Conservation (phyloP, 1,284 basidiomycete genomes). For the Filobasidium uniguttulatum region DNA sequence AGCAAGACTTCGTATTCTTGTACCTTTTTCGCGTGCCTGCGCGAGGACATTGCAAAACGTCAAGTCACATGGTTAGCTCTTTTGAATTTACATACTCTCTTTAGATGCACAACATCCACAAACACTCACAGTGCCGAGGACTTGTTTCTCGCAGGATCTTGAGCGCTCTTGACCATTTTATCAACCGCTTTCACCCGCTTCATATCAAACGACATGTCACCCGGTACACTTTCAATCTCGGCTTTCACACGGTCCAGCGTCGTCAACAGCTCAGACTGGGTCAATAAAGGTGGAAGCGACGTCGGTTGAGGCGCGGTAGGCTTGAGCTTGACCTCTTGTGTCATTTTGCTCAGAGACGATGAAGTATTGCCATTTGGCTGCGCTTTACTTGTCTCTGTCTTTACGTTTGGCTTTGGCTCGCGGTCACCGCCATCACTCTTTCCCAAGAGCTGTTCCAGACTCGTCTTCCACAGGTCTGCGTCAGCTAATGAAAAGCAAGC, state of each 20-base stretch:
- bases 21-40: no score
- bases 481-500: conserved; percentile 59
- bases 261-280: conserved; percentile 29
- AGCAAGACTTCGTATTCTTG: conserved; percentile 32
- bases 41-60: no score
- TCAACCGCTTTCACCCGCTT: conserved; percentile 76
- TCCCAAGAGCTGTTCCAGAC: no score
- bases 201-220: conserved; percentile 43
- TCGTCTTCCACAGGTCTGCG: conserved; percentile 27
- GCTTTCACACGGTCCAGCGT: conserved; percentile 46
- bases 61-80: no score
- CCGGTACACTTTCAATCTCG: conserved; percentile 20
- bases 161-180: conserved; percentile 64
- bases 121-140: conserved; percentile 54
- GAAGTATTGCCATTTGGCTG: neutral
- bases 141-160: conserved; percentile 83
- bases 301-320: neutral
- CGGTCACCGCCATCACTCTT: no score
- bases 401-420: no score
- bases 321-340: neutral
- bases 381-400: no score
- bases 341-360: neutral
- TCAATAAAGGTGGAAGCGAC: no score
- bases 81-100: no score
- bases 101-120: neutral